Percentiles rank a stretch among this genome's conserved stretches.
These are phyloP conservation scores for Cercospora zeina DNA, from an alignment of 2,329 filamentous ascomycete genomes.

Conservation along the genomic window DNA sequence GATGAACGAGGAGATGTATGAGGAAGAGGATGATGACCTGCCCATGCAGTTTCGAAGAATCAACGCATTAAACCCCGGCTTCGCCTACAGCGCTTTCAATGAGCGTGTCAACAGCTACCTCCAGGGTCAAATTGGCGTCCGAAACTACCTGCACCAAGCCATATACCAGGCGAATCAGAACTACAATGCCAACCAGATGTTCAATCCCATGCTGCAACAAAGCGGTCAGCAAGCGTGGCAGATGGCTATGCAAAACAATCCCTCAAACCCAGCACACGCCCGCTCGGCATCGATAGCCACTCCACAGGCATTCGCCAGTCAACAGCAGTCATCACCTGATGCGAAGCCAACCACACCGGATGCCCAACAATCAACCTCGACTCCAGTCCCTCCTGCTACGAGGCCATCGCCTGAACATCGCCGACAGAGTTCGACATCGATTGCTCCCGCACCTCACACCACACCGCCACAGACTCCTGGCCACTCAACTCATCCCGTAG, in stretches of 20 bases:
- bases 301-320: constrained; percentile 40
- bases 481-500: neutral
- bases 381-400: constrained; percentile 10
- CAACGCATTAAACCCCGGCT: constrained; percentile 57
- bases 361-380: constrained; percentile 17
- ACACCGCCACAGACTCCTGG: constrained; percentile 24
- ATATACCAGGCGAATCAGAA: constrained; percentile 48
- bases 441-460: neutral
- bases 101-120: constrained; percentile 61
- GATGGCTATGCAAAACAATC: constrained; percentile 35
- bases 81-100: constrained; percentile 52
- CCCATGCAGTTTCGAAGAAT: constrained; percentile 66
- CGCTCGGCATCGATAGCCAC: constrained; percentile 50
- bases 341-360: constrained; percentile 24
- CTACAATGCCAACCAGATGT: constrained; percentile 44
- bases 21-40: constrained; percentile 84
- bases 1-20: constrained; percentile 91
- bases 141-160: constrained; percentile 51
- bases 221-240: constrained; percentile 35
- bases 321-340: constrained; percentile 30
- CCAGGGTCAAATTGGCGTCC: constrained; percentile 58
- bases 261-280: constrained; percentile 41
- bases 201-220: constrained; percentile 42
- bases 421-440: constrained; percentile 17
- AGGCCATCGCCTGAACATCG: constrained; percentile 20